Conservation (phyloP, 352 stramenopile genomes). For the Globisporangium rhizosaccharum region DNA sequence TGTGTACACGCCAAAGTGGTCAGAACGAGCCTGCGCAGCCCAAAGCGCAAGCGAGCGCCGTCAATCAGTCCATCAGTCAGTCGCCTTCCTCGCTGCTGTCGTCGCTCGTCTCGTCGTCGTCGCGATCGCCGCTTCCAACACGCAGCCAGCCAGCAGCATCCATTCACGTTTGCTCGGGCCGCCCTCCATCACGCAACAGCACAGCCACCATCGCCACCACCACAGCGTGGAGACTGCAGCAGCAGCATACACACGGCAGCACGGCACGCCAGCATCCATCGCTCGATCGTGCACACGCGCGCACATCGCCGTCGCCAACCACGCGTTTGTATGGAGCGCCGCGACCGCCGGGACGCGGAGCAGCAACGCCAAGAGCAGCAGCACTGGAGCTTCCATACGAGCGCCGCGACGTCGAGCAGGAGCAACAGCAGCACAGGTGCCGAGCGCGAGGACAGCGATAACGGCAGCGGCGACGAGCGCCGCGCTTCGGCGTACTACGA, state of each 20-base stretch:
- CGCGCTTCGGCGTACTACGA: constrained; percentile 10
- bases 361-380: constrained; percentile 1
- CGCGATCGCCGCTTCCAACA: background rate
- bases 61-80: constrained; percentile 4
- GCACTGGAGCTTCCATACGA: background rate
- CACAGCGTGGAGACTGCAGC: no score
- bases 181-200: background rate
- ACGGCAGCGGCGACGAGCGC: constrained; percentile 2
- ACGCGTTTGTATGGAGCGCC: constrained; percentile 1
- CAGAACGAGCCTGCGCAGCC: constrained; percentile 12
- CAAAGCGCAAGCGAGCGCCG: background rate
- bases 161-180: background rate
- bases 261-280: background rate
- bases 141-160: background rate
- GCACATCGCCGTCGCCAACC: background rate
- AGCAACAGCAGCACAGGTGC: background rate
- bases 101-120: background rate
- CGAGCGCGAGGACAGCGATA: background rate
- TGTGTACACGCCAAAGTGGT: constrained; percentile 15
- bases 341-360: constrained; percentile 2
- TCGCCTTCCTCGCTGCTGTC: background rate
- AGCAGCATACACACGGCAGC: no score
- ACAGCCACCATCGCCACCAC: background rate
- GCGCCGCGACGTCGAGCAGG: no score
- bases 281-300: background rate